Evolutionary conservation across 2,329 filamentous ascomycete species (phyloP).

Genomic region (Fusarium sp.): DNA sequence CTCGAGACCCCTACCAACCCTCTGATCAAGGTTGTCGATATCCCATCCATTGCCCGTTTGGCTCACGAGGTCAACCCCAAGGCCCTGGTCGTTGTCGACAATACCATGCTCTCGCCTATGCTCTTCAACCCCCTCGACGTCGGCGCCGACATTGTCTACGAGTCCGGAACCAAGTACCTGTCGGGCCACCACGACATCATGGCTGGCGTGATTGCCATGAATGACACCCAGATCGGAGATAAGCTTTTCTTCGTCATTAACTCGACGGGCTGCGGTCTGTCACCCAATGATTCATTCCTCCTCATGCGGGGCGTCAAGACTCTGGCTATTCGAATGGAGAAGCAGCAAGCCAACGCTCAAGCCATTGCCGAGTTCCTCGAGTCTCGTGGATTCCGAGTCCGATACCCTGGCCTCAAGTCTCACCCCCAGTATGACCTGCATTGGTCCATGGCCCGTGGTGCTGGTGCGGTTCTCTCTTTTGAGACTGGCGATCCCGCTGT

Average conservation of each 20-base stretch:
- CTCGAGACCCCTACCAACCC: constrained; percentile 98
- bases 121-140: constrained; percentile 93
- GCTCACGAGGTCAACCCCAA: constrained; percentile 82
- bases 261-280: constrained; percentile 90
- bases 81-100: constrained; percentile 92
- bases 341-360: constrained; percentile 94
- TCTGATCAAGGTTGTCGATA: constrained; percentile 97
- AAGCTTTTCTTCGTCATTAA: constrained; percentile 98
- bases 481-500: constrained; percentile 89
- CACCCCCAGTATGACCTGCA: constrained; percentile 98
- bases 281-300: constrained; percentile 95
- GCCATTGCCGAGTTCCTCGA: constrained; percentile 94
- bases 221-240: constrained; percentile 83
- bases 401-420: constrained; percentile 92
- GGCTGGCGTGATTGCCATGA: constrained; percentile 95
- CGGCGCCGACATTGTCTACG: constrained; percentile 95
- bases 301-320: constrained; percentile 97
- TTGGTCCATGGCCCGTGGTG: constrained; percentile 93
- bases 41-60: constrained; percentile 80
- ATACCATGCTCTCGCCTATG: constrained; percentile 98
- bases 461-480: constrained; percentile 94
- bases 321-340: constrained; percentile 97
- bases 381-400: constrained; percentile 89
- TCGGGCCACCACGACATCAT: constrained; percentile 99
- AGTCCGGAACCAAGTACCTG: constrained; percentile 97